A percentile compares a stretch with the other conserved stretches of the same genome.
Evolutionary conservation across 2,329 filamentous ascomycete genomes (phyloP).

Genomic region (Capronia americana): DNA sequence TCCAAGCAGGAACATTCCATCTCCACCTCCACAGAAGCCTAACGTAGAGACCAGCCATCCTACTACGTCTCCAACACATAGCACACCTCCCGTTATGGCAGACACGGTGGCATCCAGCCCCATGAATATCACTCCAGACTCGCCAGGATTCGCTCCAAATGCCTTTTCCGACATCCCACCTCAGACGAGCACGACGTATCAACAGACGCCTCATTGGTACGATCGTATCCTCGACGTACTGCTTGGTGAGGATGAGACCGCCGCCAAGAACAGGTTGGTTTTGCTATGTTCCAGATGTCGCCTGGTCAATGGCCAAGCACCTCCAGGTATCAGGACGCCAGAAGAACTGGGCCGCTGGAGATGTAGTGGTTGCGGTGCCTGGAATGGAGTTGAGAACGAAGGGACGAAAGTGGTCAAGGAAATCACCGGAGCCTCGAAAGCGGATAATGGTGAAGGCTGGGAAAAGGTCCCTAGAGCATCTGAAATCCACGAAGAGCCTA

Average conservation of each 20-base stretch:
- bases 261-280: conserved; percentile 86
- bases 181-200: conserved; percentile 42
- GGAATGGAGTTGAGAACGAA: conserved; percentile 75
- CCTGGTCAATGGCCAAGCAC: conserved; percentile 93
- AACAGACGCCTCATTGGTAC: conserved; percentile 76
- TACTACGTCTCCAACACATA: conserved; percentile 30
- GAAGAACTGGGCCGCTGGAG: conserved; percentile 86
- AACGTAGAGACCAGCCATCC: conserved; percentile 19
- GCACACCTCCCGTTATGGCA: conserved; percentile 16
- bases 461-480: conserved; percentile 26
- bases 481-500: conserved; percentile 19
- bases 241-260: conserved; percentile 92
- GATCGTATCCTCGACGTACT: conserved; percentile 91
- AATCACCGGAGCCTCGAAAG: conserved; percentile 49
- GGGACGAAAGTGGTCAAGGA: conserved; percentile 73
- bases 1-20: conserved; percentile 47
- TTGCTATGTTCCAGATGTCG: conserved; percentile 83
- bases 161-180: conserved; percentile 47
- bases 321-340: conserved; percentile 78
- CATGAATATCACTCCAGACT: conserved; percentile 43
- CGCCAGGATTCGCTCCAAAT: conserved; percentile 56
- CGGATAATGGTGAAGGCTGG: conserved; percentile 31
- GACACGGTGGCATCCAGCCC: conserved; percentile 24
- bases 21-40: conserved; percentile 42
- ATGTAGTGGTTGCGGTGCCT: conserved; percentile 80